Percentiles rank a stretch among this genome's conserved stretches.
Conservation (phyloP, 352 stramenopile genomes). For the Phytopythium vexans region DNA sequence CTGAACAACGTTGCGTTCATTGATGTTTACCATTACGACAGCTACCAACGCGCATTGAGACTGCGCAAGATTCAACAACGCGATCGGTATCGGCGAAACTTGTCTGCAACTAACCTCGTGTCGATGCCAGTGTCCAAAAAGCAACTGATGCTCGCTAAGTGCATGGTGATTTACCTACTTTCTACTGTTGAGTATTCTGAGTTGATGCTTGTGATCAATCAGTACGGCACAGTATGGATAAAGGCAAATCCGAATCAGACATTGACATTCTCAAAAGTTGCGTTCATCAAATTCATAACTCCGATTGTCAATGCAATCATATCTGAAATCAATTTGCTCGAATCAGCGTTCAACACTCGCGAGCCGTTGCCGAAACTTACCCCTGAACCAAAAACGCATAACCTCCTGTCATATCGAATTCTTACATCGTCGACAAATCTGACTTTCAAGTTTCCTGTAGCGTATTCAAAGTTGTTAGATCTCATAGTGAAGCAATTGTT, state of each 20-base stretch:
- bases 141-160: no score
- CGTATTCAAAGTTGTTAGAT: neutral
- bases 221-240: neutral
- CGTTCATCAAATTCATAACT: neutral
- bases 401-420: neutral
- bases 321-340: neutral
- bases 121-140: no score
- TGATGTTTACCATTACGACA: no score
- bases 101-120: no score
- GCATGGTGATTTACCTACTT: no score
- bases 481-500: neutral
- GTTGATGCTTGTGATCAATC: neutral
- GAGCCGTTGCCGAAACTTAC: neutral
- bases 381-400: no score
- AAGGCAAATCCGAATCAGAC: neutral
- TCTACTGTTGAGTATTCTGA: no score
- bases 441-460: neutral
- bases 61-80: no score
- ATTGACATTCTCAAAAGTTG: neutral
- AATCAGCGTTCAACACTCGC: neutral
- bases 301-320: neutral
- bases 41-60: no score
- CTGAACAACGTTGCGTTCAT: no score
- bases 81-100: no score
- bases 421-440: neutral